phyloP scores from a whole-genome alignment of 2,329 filamentous ascomycete species.

The Pseudopithomyces chartarum region DNA sequence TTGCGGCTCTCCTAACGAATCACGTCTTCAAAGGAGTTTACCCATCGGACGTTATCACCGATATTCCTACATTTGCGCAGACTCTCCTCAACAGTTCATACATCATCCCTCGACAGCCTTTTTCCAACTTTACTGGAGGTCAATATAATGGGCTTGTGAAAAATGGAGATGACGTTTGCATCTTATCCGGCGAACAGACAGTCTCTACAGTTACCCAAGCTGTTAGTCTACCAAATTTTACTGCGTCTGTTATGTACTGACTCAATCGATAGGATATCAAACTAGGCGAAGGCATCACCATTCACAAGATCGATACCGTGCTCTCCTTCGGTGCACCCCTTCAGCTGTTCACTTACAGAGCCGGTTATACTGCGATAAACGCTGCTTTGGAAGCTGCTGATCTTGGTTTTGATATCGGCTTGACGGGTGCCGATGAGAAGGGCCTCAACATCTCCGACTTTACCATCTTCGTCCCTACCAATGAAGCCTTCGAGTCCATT shows the following conservation, averaged over 20 bases:
- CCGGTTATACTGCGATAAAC: conserved; percentile 32
- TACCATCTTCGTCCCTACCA: conserved; percentile 79
- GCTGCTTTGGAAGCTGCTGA: conserved; percentile 24
- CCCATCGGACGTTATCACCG: conserved; percentile 39
- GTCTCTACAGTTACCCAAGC: conserved; percentile 54
- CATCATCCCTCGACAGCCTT: conserved; percentile 44
- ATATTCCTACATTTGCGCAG: conserved; percentile 50
- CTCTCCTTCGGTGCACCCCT: conserved; percentile 31
- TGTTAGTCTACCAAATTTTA: conserved; percentile 41
- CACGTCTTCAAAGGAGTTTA: conserved; percentile 62
- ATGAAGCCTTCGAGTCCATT: conserved; percentile 72
- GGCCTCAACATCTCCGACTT: conserved; percentile 59
- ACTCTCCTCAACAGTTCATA: conserved; percentile 56
- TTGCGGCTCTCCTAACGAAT: conserved; percentile 58
- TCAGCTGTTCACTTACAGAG: conserved; percentile 32
- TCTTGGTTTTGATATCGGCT: conserved; percentile 27
- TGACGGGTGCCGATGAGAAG: conserved; percentile 14
- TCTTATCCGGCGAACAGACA: conserved; percentile 57
- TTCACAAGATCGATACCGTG: conserved; percentile 33
- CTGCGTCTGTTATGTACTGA: neutral
- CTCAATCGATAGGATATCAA: conserved; percentile 25
- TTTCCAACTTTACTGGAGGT: conserved; percentile 62
- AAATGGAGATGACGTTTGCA: conserved; percentile 49
- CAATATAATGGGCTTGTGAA: conserved; percentile 57
- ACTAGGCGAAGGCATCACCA: conserved; percentile 31